Evolutionary conservation across 371 early-diverging fungal species (phyloP).

Genomic region (Gilbertella persicaria): DNA sequence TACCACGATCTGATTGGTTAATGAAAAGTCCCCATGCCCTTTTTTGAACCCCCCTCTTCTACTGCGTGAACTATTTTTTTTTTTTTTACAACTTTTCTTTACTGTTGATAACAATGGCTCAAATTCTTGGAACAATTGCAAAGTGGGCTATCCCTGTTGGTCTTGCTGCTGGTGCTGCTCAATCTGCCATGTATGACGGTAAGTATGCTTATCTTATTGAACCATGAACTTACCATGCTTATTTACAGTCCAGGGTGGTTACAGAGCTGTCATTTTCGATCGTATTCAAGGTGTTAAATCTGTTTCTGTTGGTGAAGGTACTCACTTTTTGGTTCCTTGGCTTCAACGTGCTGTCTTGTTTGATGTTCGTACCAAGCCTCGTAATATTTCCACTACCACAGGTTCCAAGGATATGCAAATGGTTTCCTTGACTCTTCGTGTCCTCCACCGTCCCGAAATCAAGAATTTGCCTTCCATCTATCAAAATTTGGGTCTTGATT

Average conservation of each 20-base stretch:
- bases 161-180: constrained; percentile 65
- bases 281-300: constrained; percentile 91
- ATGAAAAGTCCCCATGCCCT: background rate
- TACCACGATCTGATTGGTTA: too few species aligned
- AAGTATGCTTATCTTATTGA: constrained; percentile 22
- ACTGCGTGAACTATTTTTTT: background rate
- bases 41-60: background rate
- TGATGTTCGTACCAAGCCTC: constrained; percentile 97
- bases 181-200: constrained; percentile 94
- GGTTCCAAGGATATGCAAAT: constrained; percentile 99
- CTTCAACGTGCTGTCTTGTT: constrained; percentile 94
- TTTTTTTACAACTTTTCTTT: background rate
- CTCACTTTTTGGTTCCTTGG: constrained; percentile 97
- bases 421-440: constrained; percentile 99
- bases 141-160: constrained; percentile 73
- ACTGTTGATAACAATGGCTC: constrained; percentile 31
- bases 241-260: constrained; percentile 91
- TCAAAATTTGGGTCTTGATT: constrained; percentile 92
- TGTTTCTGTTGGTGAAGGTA: constrained; percentile 91
- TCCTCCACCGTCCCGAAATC: constrained; percentile 87
- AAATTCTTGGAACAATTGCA: constrained; percentile 58
- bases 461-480: constrained; percentile 83
- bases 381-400: constrained; percentile 96
- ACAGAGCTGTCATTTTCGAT: constrained; percentile 97
- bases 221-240: background rate